These are phyloP conservation scores for Diaporthe vaccinii DNA, from an alignment of 2,329 filamentous ascomycete species.

Conservation along the genomic window DNA sequence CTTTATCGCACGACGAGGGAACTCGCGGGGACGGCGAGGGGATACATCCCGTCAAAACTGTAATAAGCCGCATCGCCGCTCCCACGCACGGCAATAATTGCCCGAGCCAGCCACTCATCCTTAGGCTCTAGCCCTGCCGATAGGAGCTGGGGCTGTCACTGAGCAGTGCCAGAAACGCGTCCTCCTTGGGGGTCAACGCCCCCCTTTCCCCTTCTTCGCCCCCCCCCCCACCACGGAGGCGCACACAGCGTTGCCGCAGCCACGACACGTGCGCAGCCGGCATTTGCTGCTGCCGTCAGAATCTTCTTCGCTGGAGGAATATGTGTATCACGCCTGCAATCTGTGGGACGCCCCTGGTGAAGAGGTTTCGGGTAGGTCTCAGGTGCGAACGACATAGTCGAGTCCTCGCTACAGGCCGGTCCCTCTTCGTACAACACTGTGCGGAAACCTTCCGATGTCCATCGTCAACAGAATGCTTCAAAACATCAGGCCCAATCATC, in stretches of 20 bases:
- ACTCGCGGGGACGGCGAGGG: conserved; percentile 3
- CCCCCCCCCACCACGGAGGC: conserved; percentile 1
- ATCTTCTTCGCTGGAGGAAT: conserved; percentile 10
- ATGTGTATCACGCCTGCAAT: conserved; percentile 1
- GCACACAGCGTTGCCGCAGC: not conserved
- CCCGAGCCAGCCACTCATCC: conserved; percentile 20
- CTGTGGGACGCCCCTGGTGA: conserved; percentile 25
- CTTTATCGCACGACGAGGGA: not conserved
- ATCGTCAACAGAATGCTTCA: not conserved
- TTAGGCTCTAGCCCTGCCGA: conserved; percentile 1
- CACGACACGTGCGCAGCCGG: conserved; percentile 16
- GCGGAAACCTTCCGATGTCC: not conserved
- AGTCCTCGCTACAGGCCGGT: not conserved
- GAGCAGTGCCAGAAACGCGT: conserved; percentile 4
- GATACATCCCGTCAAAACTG: conserved; percentile 30
- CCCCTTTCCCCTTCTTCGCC: not conserved
- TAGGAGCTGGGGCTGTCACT: conserved; percentile 5
- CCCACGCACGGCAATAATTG: conserved; percentile 10
- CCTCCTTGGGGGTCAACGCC: not conserved
- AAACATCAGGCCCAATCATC: no score
- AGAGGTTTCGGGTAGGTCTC: conserved; percentile 26
- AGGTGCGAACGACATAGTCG: conserved; percentile 7
- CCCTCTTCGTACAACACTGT: not conserved
- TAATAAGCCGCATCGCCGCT: conserved; percentile 22
- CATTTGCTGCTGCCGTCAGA: conserved; percentile 26